Conservation (phyloP, 78 protist genomes). For the slime mould (Dictyostelium discoideum) region DNA sequence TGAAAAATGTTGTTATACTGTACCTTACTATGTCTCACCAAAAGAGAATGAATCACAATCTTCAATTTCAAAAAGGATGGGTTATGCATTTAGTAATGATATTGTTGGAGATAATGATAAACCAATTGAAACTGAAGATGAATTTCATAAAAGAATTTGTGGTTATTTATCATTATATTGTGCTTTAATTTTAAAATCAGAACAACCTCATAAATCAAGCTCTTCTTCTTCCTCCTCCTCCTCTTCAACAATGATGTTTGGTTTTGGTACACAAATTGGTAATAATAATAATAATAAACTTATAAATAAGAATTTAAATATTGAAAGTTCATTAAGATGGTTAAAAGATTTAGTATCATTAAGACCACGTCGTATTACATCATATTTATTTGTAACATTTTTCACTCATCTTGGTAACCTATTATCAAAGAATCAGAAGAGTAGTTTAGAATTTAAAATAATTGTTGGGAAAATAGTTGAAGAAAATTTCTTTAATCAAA, state of each 20-base stretch:
- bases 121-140: not conserved
- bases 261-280: not conserved
- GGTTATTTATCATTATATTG: slow-evolving; percentile 7
- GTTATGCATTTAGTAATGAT: not conserved
- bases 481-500: not conserved
- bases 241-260: not conserved
- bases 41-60: not conserved
- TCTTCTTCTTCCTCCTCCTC: not conserved
- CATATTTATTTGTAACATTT: not conserved
- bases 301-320: not conserved
- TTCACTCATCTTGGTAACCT: not conserved
- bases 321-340: not conserved
- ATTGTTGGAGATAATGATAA: not conserved
- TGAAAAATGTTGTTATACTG: not conserved
- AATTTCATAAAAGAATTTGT: not conserved
- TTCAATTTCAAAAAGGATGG: not conserved
- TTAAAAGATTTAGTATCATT: not conserved
- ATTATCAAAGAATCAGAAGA: not conserved
- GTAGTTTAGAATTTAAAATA: not conserved
- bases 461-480: not conserved
- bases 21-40: not conserved
- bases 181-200: not conserved
- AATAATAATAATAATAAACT: not conserved
- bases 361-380: slow-evolving; percentile 6
- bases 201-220: not conserved